Evolutionary conservation across 2,329 filamentous ascomycete genomes (phyloP).

Genomic region (Teratosphaeria destructans): DNA sequence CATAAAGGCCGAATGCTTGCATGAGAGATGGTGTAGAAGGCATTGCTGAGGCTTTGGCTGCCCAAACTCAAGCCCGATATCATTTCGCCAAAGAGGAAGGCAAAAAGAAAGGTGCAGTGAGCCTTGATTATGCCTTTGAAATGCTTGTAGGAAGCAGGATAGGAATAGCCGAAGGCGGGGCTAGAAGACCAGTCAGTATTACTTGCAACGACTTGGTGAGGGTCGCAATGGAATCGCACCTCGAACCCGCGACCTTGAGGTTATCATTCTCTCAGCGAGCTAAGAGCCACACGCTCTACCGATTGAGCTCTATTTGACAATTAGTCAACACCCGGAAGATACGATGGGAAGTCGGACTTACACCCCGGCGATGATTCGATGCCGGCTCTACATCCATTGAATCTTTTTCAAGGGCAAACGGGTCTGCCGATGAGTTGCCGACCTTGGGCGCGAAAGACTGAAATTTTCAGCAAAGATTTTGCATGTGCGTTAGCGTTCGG

Average conservation of each 20-base stretch:
- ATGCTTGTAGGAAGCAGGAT: slow-evolving; percentile 3
- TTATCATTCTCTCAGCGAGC: slow-evolving; percentile 1
- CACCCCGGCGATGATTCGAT: neutral
- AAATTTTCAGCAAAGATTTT: neutral
- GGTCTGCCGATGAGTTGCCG: neutral
- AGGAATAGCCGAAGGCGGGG: slow-evolving; percentile 18
- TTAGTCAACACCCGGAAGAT: neutral
- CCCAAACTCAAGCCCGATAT: too few relatives aligned
- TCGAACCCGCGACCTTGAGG: slow-evolving; percentile 16
- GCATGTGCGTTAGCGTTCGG: neutral
- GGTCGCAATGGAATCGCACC: neutral
- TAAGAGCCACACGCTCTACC: slow-evolving; percentile 21
- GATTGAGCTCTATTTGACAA: slow-evolving; percentile 33
- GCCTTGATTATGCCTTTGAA: slow-evolving; percentile 5
- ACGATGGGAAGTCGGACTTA: neutral
- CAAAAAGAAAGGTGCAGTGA: slow-evolving; percentile 4
- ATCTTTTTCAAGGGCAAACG: neutral
- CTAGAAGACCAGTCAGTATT: slow-evolving; percentile 4
- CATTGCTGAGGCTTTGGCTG: too few relatives aligned
- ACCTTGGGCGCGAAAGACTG: neutral
- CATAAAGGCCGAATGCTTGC: too few relatives aligned
- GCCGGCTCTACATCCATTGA: neutral
- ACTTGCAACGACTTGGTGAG: neutral
- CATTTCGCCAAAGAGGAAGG: neutral
- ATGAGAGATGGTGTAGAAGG: too few relatives aligned